These are phyloP conservation scores for Microsporum canis DNA, from an alignment of 2,329 filamentous ascomycete species.

Conservation along the genomic window DNA sequence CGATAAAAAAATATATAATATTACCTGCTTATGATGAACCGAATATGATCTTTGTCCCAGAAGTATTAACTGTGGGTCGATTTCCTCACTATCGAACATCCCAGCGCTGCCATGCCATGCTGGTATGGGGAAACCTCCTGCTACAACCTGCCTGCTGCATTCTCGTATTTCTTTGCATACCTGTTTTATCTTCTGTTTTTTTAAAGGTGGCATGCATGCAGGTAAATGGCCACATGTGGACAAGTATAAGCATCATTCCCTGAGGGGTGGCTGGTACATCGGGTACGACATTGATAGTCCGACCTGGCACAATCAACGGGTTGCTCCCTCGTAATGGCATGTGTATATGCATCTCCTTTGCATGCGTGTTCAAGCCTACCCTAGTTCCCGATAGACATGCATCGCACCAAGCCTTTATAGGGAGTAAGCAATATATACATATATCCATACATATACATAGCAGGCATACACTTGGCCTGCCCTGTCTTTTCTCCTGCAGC, in stretches of 20 bases:
- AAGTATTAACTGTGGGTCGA: background rate
- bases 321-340: background rate
- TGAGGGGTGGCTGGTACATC: background rate
- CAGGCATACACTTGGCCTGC: background rate
- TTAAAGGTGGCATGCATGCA: background rate
- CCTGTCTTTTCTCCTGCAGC: background rate
- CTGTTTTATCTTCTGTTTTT: background rate
- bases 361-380: background rate
- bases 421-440: background rate
- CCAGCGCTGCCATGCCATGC: background rate
- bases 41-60: background rate
- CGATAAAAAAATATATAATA: background rate
- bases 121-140: background rate
- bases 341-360: background rate
- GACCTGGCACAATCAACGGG: background rate
- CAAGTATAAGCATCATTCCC: background rate
- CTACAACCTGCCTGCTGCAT: background rate
- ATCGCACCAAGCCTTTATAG: background rate
- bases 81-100: background rate
- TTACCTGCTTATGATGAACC: background rate
- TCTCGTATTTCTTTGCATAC: background rate
- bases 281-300: background rate
- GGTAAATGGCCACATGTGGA: background rate
- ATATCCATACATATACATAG: background rate
- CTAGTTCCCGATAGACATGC: background rate